Percentiles rank a stretch among this genome's conserved stretches.
phyloP scores from a whole-genome alignment of 1,284 basidiomycete species.

The Phenoliferia sp. region DNA sequence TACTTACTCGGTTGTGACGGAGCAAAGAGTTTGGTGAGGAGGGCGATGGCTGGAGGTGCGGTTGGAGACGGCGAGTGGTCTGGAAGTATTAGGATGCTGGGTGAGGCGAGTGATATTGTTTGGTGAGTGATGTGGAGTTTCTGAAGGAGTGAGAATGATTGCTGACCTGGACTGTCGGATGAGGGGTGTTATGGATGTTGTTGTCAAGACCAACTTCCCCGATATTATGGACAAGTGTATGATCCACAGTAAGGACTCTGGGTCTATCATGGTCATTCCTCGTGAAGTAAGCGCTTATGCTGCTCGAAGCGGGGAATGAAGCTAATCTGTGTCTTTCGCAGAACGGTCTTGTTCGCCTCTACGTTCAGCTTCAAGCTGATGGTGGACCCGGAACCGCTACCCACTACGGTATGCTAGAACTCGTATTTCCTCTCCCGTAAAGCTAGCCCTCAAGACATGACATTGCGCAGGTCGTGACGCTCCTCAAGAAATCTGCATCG shows the following conservation, averaged over 20 bases:
- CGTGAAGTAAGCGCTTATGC: slow-evolving; percentile 31
- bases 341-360: slow-evolving; percentile 35
- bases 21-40: slow-evolving; percentile 40
- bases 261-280: slow-evolving; percentile 41
- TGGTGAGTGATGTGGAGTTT: not conserved
- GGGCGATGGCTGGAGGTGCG: slow-evolving; percentile 35
- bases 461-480: not conserved
- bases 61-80: slow-evolving; percentile 36
- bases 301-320: too few species aligned
- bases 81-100: slow-evolving; percentile 40
- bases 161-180: not conserved
- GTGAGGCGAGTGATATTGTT: slow-evolving; percentile 42
- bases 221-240: slow-evolving; percentile 37
- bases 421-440: not conserved
- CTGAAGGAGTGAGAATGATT: not conserved
- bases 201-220: slow-evolving; percentile 34
- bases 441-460: not conserved
- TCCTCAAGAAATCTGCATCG: slow-evolving; percentile 34
- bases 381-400: slow-evolving; percentile 19
- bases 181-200: slow-evolving; percentile 38
- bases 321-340: not conserved
- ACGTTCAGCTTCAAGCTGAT: slow-evolving; percentile 38
- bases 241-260: slow-evolving; percentile 37
- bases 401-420: not conserved
- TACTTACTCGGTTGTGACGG: slow-evolving; percentile 43